phyloP scores from a whole-genome alignment of 202 grass and related monocot genomes.

The Zoysia matrella region DNA sequence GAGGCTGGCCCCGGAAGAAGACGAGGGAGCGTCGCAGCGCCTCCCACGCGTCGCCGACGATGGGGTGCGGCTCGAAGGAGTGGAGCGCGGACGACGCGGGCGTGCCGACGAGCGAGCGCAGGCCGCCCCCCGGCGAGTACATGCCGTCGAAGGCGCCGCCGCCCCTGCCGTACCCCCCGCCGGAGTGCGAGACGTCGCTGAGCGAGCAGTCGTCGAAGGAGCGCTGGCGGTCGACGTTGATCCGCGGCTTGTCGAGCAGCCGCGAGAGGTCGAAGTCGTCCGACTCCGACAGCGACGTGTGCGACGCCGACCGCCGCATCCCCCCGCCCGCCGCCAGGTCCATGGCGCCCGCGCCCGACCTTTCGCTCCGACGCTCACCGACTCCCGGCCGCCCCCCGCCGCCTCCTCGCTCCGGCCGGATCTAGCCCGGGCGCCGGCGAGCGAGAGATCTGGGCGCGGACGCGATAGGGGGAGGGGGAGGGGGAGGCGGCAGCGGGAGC shows the following conservation, averaged over 20 bases:
- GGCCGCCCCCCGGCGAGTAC: conserved; percentile 60
- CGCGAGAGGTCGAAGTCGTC: conserved; percentile 82
- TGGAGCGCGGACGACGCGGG: conserved; percentile 55
- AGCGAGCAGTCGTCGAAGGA: conserved; percentile 70
- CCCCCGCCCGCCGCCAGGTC: conserved; percentile 44
- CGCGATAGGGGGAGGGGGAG: neutral
- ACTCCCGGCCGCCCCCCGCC: conserved; percentile 3
- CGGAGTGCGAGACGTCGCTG: conserved; percentile 60
- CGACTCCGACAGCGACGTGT: conserved; percentile 73
- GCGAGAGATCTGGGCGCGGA: conserved; percentile 49
- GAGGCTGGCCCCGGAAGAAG: conserved; percentile 73
- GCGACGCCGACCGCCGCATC: conserved; percentile 66
- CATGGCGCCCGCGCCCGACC: conserved; percentile 23
- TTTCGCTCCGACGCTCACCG: too few relatives aligned
- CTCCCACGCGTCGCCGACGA: conserved; percentile 82
- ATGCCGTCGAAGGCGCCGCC: conserved; percentile 57
- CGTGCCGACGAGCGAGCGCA: conserved; percentile 63
- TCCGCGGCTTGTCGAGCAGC: conserved; percentile 72
- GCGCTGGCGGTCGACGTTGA: conserved; percentile 70
- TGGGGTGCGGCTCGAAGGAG: conserved; percentile 66
- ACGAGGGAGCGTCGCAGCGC: conserved; percentile 77
- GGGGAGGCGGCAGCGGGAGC: neutral
- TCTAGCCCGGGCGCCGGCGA: conserved; percentile 48
- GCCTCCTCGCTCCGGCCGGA: conserved; percentile 31
- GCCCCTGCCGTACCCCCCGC: conserved; percentile 25